These are phyloP conservation scores for Solioccasus polychromus DNA, from an alignment of 768 basidiomycete species.

Conservation along the genomic window DNA sequence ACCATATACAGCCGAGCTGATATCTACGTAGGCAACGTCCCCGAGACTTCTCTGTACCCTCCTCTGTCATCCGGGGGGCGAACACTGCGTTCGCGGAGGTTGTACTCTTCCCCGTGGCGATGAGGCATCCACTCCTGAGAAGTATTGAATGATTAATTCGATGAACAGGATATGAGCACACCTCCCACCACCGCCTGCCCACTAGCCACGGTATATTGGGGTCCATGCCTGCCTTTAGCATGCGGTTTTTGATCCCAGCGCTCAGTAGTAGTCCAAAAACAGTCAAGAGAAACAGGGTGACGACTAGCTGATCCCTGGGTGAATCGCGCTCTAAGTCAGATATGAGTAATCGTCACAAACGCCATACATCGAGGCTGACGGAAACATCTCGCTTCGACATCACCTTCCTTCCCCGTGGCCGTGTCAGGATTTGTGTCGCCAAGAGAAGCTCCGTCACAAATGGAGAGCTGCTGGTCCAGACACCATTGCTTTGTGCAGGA, in stretches of 20 bases:
- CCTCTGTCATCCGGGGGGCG: conserved; percentile 35
- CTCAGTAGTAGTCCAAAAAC: conserved; percentile 83
- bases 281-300: conserved; percentile 84
- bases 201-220: conserved; percentile 60
- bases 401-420: conserved; percentile 91
- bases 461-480: conserved; percentile 83
- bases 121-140: conserved; percentile 42
- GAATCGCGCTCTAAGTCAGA: conserved; percentile 78
- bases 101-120: conserved; percentile 52
- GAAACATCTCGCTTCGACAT: conserved; percentile 94
- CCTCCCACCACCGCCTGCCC: conserved; percentile 83
- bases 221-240: conserved; percentile 74
- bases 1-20: background rate
- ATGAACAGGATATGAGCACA: conserved; percentile 35
- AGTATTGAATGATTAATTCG: conserved; percentile 19
- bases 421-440: conserved; percentile 91
- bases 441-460: conserved; percentile 75
- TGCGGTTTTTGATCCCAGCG: conserved; percentile 80
- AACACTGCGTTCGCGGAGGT: conserved; percentile 36
- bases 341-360: conserved; percentile 26
- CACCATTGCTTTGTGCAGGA: conserved; percentile 97
- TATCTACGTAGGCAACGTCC: conserved; percentile 23
- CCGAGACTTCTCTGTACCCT: conserved; percentile 46
- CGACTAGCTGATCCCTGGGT: conserved; percentile 91
- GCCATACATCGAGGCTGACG: conserved; percentile 56